These are phyloP conservation scores for Neofusicoccum kwambonambiense DNA, from an alignment of 2,329 filamentous ascomycete species.

Conservation along the genomic window DNA sequence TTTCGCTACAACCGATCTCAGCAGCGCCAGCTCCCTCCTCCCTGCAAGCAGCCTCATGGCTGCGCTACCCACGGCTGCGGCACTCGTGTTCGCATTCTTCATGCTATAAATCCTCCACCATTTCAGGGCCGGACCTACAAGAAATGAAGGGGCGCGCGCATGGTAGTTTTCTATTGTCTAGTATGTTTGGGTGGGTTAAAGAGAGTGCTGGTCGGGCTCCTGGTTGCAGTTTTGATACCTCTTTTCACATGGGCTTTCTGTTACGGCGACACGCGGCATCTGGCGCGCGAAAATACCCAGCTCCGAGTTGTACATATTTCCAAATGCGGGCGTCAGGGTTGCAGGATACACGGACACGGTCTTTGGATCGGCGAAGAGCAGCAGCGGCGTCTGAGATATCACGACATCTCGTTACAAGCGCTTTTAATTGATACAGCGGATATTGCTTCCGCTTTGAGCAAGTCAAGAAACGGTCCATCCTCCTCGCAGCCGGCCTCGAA, in stretches of 20 bases:
- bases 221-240: slow-evolving; percentile 14
- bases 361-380: not conserved
- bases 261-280: not conserved
- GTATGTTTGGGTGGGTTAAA: not conserved
- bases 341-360: not conserved
- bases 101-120: slow-evolving; percentile 3
- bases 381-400: slow-evolving; percentile 4
- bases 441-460: not conserved
- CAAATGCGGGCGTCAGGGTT: slow-evolving; percentile 7
- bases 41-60: not conserved
- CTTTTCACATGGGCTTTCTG: not conserved
- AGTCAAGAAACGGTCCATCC: not conserved
- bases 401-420: slow-evolving; percentile 3
- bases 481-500: not conserved
- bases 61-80: not conserved
- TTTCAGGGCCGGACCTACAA: not conserved
- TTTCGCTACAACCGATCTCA: slow-evolving; percentile 53
- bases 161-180: not conserved
- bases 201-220: not conserved
- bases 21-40: slow-evolving; percentile 20
- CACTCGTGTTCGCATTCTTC: slow-evolving; percentile 10
- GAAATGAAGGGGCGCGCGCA: not conserved
- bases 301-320: slow-evolving; percentile 7
- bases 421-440: slow-evolving; percentile 1
- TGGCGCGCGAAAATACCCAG: slow-evolving; percentile 10